These are phyloP conservation scores for Solioccasus polychromus DNA, from an alignment of 768 basidiomycete species.

Conservation along the genomic window DNA sequence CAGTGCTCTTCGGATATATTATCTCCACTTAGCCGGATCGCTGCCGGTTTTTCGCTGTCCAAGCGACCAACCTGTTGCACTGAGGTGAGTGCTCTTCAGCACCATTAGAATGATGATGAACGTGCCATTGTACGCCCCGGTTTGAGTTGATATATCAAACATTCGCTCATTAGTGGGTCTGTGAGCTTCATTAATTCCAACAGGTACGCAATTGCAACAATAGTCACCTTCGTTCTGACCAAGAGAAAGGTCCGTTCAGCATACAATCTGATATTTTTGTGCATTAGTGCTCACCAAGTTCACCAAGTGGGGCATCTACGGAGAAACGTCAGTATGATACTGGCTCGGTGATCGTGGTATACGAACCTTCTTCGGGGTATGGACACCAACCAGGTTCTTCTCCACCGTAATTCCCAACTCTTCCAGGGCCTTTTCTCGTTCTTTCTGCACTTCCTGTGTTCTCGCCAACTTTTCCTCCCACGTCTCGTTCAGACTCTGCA, in stretches of 20 bases:
- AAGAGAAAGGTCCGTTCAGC: conserved; percentile 13
- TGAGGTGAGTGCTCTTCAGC: conserved; percentile 12
- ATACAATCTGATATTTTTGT: neutral
- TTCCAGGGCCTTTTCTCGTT: conserved; percentile 96
- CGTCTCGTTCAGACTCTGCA: conserved; percentile 90
- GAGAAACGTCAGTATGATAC: conserved; percentile 10
- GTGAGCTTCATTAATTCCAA: conserved; percentile 11
- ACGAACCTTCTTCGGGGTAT: conserved; percentile 89
- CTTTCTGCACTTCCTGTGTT: conserved; percentile 93
- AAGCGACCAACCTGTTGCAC: conserved; percentile 72
- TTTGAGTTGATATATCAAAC: conserved; percentile 90
- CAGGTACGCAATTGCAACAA: neutral
- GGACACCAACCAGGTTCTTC: conserved; percentile 93
- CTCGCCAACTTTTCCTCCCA: conserved; percentile 94
- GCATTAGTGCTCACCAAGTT: conserved; percentile 67
- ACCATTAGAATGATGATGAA: conserved; percentile 10
- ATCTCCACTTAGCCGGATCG: conserved; percentile 90
- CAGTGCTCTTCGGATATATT: conserved; percentile 94
- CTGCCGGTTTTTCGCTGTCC: conserved; percentile 76
- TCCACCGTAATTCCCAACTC: conserved; percentile 97
- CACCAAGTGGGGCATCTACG: conserved; percentile 88
- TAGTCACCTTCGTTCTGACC: conserved; percentile 67
- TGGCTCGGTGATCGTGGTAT: conserved; percentile 3
- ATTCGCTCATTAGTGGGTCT: conserved; percentile 98
- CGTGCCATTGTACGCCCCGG: conserved; percentile 73